Evolutionary conservation across 1,284 basidiomycete species (phyloP).

Genomic region (Stygiomarasmius scandens): DNA sequence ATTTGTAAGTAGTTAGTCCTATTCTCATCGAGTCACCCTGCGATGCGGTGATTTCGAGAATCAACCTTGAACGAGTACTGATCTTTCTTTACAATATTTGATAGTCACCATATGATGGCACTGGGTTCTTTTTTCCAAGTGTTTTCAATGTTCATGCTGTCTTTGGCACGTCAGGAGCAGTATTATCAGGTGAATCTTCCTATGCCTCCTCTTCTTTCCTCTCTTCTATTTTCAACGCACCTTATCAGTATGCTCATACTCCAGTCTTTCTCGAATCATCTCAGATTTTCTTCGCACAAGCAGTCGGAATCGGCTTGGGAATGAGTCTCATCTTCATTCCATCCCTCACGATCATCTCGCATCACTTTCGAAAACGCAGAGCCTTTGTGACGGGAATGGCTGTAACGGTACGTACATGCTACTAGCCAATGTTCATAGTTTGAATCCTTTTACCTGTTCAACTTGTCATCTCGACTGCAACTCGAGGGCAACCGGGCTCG

Average conservation of each 20-base stretch:
- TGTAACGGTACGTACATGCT: slow-evolving; percentile 38
- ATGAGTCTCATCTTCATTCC: slow-evolving; percentile 55
- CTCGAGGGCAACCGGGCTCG: no score
- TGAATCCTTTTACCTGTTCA: no score
- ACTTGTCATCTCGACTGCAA: no score
- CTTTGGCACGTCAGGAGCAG: slow-evolving; percentile 35
- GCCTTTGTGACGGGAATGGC: slow-evolving; percentile 55
- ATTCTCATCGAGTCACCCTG: no score
- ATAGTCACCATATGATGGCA: slow-evolving; percentile 40
- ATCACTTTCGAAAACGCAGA: slow-evolving; percentile 48
- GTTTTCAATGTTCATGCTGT: slow-evolving; percentile 44
- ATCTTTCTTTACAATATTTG: background rate
- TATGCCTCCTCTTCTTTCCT: slow-evolving; percentile 2
- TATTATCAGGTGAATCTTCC: slow-evolving; percentile 41
- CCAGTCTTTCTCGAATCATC: slow-evolving; percentile 27
- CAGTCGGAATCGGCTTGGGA: slow-evolving; percentile 53
- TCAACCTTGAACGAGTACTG: background rate
- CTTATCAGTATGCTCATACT: background rate
- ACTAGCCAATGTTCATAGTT: background rate
- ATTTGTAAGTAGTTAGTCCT: slow-evolving; percentile 46
- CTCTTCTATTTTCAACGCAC: background rate
- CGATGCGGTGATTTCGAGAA: no score
- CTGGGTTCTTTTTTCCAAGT: slow-evolving; percentile 40
- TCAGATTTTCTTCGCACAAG: slow-evolving; percentile 50
- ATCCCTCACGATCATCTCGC: slow-evolving; percentile 49